Conservation (phyloP, 805 yeast genomes). For the Sporopachydermia lactativora region DNA sequence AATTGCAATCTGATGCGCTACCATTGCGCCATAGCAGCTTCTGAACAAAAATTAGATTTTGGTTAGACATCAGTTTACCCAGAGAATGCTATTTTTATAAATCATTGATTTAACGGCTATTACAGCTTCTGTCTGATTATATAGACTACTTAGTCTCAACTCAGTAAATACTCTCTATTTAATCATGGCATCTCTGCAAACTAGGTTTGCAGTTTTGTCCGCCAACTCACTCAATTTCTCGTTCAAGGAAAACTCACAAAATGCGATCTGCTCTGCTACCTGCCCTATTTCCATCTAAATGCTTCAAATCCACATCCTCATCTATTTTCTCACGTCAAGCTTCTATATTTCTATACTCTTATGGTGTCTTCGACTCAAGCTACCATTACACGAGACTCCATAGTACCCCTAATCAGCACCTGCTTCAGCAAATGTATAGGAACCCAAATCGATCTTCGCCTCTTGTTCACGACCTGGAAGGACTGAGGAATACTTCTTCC, state of each 20-base stretch:
- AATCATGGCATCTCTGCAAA: neutral
- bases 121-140: neutral
- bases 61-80: neutral
- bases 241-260: neutral
- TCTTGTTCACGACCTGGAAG: neutral
- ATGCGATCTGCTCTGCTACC: neutral
- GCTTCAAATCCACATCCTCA: too few relatives aligned
- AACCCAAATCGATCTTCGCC: neutral
- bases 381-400: neutral
- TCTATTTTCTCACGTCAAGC: neutral
- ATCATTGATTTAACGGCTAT: neutral
- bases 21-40: conserved; percentile 88
- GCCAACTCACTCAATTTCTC: neutral
- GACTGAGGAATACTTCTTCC: neutral
- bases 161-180: neutral
- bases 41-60: conserved; percentile 1
- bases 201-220: neutral
- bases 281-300: neutral
- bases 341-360: neutral
- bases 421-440: neutral
- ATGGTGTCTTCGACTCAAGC: neutral
- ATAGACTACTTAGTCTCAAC: neutral
- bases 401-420: neutral
- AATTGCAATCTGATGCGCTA: conserved; percentile 98
- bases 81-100: neutral